These are phyloP conservation scores for Colletotrichum lini DNA, from an alignment of 2,329 filamentous ascomycete genomes.

Conservation along the genomic window DNA sequence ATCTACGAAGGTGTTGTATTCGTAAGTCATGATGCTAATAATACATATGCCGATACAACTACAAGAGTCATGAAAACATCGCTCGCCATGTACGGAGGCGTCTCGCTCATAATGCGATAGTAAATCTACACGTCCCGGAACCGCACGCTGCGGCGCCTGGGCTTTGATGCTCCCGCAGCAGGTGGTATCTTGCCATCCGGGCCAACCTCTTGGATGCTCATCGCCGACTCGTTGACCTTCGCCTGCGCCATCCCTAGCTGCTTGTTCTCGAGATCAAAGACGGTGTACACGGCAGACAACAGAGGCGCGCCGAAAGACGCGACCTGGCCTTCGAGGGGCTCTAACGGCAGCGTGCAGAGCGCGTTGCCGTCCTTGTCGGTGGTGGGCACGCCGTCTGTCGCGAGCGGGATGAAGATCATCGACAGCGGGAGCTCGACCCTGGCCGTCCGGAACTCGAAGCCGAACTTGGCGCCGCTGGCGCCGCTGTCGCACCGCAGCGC, in stretches of 20 bases:
- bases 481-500: constrained; percentile 9
- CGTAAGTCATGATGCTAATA: neutral
- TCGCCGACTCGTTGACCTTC: neutral
- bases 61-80: too few relatives aligned
- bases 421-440: constrained; percentile 7
- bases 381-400: neutral
- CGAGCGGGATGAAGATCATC: constrained; percentile 15
- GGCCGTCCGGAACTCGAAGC: constrained; percentile 5
- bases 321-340: neutral
- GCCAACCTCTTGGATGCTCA: neutral
- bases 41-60: neutral
- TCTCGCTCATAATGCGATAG: neutral
- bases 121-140: neutral
- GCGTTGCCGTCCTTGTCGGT: neutral
- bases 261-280: constrained; percentile 3
- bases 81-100: neutral
- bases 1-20: neutral
- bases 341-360: constrained; percentile 9
- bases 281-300: neutral
- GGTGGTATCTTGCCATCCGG: neutral
- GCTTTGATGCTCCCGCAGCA: neutral
- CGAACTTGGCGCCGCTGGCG: constrained; percentile 6
- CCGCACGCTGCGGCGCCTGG: neutral
- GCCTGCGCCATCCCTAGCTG: neutral
- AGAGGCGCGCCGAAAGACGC: constrained; percentile 4